Evolutionary conservation across 2,329 filamentous ascomycete genomes (phyloP), one percentile per base, ranked within the genome.

Genomic region (Penicillium paneum): DNA sequence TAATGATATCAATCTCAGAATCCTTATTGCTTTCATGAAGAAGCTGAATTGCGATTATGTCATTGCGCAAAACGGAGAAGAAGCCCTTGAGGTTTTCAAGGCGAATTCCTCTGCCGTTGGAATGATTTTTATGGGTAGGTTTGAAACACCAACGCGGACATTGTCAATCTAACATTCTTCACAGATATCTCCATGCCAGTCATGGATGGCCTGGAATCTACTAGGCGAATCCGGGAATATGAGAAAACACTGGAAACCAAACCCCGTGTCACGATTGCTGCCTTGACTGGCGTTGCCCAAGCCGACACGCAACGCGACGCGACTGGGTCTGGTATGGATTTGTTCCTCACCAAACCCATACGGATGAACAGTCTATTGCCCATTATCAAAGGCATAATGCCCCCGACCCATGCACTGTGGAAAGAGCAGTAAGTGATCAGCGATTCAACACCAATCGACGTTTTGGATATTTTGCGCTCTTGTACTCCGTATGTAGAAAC

Each of bases 121-220:
- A 6, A 41, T 59, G 24, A 48, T 65, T 3, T 24, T 65, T 15
- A 64, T 65, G 56, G 62, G 61, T 62, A 48, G 31, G 53, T 29
- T 13, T 31, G n/a, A 15, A 19, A 12, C 5, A 31, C 17, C 13
- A 8, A 19, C n/a, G 3, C 8, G 2, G 6, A 8, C 8, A 8
- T 21, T 17, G 8, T 12, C 10, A 21, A 36, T 28, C 43, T 19
- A 26, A 39, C 40, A 31, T 19, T 10, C 24, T 17, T 36, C 28
- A 62, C 53, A 70, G 69, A 71, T 49, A 68, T 71, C 24, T 68
- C 66, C 8, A 72, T 72, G 69, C 69, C 69, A 3, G 63, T 72
- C n/a, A 72, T 72, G 69, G 63, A 72, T 44, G 69, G 69, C 15
- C 53, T 72, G 3, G 65, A 64, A 29, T 58, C 69, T 1, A 68